Evolutionary conservation across 2,329 filamentous ascomycete genomes (phyloP).

Genomic region (Paecilomyces niveus): DNA sequence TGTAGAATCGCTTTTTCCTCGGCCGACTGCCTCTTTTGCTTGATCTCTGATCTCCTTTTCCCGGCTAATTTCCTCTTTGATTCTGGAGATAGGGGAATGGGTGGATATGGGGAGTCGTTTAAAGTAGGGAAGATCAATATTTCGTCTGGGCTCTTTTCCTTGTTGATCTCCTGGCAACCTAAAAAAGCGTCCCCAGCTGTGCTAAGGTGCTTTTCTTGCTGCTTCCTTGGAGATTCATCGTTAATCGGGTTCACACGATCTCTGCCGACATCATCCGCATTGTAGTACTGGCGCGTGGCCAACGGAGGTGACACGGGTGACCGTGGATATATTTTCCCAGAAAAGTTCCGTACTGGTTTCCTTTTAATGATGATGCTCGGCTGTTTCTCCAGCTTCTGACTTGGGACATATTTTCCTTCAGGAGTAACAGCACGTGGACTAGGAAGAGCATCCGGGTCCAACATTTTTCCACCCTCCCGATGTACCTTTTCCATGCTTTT

Average conservation of each 20-base stretch:
- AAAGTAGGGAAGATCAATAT: constrained; percentile 26
- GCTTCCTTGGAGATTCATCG: constrained; percentile 21
- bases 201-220: constrained; percentile 13
- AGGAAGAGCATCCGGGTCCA: constrained; percentile 23
- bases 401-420: constrained; percentile 23
- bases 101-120: constrained; percentile 14
- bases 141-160: constrained; percentile 30
- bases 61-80: constrained; percentile 14
- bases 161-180: constrained; percentile 33
- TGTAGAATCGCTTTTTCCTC: constrained; percentile 14
- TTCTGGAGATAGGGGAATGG: constrained; percentile 13
- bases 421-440: constrained; percentile 23
- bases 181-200: constrained; percentile 32
- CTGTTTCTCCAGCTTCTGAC: constrained; percentile 2
- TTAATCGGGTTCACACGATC: constrained; percentile 29
- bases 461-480: constrained; percentile 21
- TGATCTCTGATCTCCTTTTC: background rate
- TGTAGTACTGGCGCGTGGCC: constrained; percentile 24
- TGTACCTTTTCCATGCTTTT: constrained; percentile 26
- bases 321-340: background rate
- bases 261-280: constrained; percentile 33
- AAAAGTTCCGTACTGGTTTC: constrained; percentile 2
- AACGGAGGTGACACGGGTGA: constrained; percentile 1
- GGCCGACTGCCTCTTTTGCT: constrained; percentile 5
- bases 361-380: background rate